phyloP scores from a whole-genome alignment of 75 land plant species.

The Selaginella tamariscina region DNA sequence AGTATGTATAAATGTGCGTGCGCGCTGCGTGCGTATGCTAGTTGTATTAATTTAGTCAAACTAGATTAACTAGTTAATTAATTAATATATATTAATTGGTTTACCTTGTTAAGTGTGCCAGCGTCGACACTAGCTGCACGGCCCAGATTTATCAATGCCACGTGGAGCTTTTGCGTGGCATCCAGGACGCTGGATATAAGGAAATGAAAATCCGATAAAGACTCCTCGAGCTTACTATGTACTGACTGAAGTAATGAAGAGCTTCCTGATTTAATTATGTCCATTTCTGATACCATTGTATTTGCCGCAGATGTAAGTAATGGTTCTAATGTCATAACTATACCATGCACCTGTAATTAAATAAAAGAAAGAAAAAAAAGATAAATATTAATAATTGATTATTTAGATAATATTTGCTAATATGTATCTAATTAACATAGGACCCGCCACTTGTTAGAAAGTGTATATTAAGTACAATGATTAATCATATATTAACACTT shows the following conservation, averaged over 20 bases:
- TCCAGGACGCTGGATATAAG: slow-evolving; percentile 45
- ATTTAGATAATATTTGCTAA: too few species aligned
- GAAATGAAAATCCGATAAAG: slow-evolving; percentile 34
- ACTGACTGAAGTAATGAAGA: slow-evolving; percentile 61
- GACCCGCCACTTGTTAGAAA: too few species aligned
- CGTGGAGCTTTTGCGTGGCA: slow-evolving; percentile 49
- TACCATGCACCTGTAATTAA: slow-evolving; percentile 39
- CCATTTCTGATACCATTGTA: slow-evolving; percentile 38
- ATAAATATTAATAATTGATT: background rate
- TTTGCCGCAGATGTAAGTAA: slow-evolving; percentile 52
- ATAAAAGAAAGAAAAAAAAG: background rate
- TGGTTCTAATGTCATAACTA: slow-evolving; percentile 74
- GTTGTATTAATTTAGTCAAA: too few species aligned
- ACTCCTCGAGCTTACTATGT: slow-evolving; percentile 40
- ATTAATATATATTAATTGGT: background rate
- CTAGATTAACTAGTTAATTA: too few species aligned
- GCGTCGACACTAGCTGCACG: slow-evolving; percentile 81
- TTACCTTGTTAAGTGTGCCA: slow-evolving; percentile 86
- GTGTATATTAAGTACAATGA: too few species aligned
- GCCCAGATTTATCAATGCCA: slow-evolving; percentile 56
- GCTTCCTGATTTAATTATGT: slow-evolving; percentile 29
- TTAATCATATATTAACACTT: background rate
- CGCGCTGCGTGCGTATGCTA: too few species aligned
- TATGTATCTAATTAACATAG: too few species aligned
- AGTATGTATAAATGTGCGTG: too few species aligned